These are phyloP conservation scores for Calonectria pauciramosa DNA, from an alignment of 2,329 filamentous ascomycete genomes.

Conservation along the genomic window DNA sequence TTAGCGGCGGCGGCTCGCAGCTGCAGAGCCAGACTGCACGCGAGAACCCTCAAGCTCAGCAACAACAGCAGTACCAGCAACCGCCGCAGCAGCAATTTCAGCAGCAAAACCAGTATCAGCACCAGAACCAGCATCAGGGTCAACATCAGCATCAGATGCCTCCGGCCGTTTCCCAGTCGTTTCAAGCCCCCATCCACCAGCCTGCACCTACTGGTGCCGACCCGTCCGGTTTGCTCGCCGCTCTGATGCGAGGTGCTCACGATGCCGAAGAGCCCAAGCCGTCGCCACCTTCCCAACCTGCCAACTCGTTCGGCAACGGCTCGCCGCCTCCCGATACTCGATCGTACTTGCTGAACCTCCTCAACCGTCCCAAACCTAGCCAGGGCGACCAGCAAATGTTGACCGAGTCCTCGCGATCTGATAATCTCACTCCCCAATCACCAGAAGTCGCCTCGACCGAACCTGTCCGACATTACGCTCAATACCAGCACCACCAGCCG, in stretches of 20 bases:
- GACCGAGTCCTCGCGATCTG: constrained; percentile 58
- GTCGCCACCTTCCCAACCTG: constrained; percentile 40
- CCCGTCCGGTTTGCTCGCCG: constrained; percentile 70
- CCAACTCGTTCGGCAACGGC: constrained; percentile 60
- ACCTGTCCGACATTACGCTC: constrained; percentile 45
- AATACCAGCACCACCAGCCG: constrained; percentile 47
- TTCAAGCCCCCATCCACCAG: constrained; percentile 64
- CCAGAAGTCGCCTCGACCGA: constrained; percentile 48
- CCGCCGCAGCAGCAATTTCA: constrained; percentile 40
- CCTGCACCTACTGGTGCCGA: constrained; percentile 70
- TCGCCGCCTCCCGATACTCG: constrained; percentile 79
- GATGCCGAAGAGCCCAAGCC: constrained; percentile 60
- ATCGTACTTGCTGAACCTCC: constrained; percentile 86
- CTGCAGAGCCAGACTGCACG: constrained; percentile 50
- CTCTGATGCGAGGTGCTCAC: constrained; percentile 70
- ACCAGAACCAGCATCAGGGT: constrained; percentile 35
- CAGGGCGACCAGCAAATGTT: constrained; percentile 65
- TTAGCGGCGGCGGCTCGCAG: constrained; percentile 59
- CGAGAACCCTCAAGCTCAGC: constrained; percentile 35
- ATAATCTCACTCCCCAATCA: constrained; percentile 62
- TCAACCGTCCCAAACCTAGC: constrained; percentile 82
- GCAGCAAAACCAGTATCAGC: constrained; percentile 36
- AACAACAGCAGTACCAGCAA: constrained; percentile 42
- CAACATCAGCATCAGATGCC: constrained; percentile 38
- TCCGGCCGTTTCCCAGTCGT: constrained; percentile 39